These are phyloP conservation scores for Gigaspora rosea DNA, from an alignment of 192 early-diverging fungal genomes.

Conservation along the genomic window DNA sequence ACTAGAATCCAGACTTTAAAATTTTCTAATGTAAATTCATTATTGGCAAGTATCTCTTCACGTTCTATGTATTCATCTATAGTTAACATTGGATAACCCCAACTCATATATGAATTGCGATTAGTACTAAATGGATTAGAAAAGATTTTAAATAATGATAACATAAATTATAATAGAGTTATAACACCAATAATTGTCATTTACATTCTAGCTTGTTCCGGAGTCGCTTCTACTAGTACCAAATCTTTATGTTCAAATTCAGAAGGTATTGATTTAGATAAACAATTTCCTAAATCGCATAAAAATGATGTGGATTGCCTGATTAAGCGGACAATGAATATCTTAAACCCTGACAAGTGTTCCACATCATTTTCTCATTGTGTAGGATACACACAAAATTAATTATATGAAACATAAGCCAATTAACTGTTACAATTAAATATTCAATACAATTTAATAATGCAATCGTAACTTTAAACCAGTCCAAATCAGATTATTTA, in stretches of 20 bases:
- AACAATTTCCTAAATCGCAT: too few relatives aligned
- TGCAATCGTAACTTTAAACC: too few relatives aligned
- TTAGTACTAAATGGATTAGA: neutral
- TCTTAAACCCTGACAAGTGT: too few relatives aligned
- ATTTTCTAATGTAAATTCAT: constrained; percentile 11
- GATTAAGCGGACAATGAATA: too few relatives aligned
- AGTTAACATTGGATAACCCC: neutral
- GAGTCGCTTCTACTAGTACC: neutral
- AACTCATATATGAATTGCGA: neutral
- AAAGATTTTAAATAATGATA: neutral
- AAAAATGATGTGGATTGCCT: too few relatives aligned
- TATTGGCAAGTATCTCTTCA: neutral
- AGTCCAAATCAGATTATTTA: too few relatives aligned
- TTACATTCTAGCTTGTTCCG: neutral
- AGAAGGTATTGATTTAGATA: too few relatives aligned
- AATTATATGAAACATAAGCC: too few relatives aligned
- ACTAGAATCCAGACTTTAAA: constrained; percentile 19
- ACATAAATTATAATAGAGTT: neutral
- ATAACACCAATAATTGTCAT: neutral
- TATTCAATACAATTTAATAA: too few relatives aligned
- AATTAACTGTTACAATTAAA: too few relatives aligned
- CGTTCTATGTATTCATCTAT: constrained; percentile 16
- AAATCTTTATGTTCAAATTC: neutral
- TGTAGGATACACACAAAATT: too few relatives aligned
- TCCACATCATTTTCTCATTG: too few relatives aligned